phyloP scores from a whole-genome alignment of 2,329 filamentous ascomycete species.

The Talaromyces sp. region DNA sequence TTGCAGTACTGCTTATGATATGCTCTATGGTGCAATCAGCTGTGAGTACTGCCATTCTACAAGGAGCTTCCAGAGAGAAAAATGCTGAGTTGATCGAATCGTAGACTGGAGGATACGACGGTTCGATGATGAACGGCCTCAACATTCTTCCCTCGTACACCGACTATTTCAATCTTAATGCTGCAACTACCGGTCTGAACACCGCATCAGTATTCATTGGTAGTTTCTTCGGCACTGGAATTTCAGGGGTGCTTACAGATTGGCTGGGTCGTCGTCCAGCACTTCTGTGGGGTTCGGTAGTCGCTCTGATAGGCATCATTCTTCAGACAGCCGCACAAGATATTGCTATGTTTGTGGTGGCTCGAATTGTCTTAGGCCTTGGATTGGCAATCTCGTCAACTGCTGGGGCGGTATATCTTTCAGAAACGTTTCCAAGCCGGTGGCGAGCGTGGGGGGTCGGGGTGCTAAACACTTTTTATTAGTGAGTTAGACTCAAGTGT shows the following conservation, averaged over 20 bases:
- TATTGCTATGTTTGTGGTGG: constrained; percentile 64
- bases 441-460: constrained; percentile 48
- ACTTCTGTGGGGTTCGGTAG: constrained; percentile 64
- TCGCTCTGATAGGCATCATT: constrained; percentile 67
- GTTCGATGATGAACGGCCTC: constrained; percentile 56
- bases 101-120: constrained; percentile 39
- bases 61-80: neutral
- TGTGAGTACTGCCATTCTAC: constrained; percentile 25
- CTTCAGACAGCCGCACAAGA: constrained; percentile 60
- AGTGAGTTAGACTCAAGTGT: constrained; percentile 10
- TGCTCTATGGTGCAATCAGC: constrained; percentile 48
- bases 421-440: constrained; percentile 48
- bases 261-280: constrained; percentile 63
- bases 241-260: constrained; percentile 74
- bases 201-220: constrained; percentile 63
- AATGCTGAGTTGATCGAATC: neutral
- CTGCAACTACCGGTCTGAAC: constrained; percentile 53
- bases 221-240: constrained; percentile 74
- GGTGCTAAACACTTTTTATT: constrained; percentile 39
- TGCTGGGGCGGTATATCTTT: constrained; percentile 48
- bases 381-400: constrained; percentile 50
- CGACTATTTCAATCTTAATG: constrained; percentile 55
- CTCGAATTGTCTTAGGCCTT: constrained; percentile 70
- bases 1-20: constrained; percentile 43
- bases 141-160: constrained; percentile 57